Evolutionary conservation across 1,284 basidiomycete genomes (phyloP), one percentile per base, ranked within the genome.

Genomic region (Rhodotorula sp.): DNA sequence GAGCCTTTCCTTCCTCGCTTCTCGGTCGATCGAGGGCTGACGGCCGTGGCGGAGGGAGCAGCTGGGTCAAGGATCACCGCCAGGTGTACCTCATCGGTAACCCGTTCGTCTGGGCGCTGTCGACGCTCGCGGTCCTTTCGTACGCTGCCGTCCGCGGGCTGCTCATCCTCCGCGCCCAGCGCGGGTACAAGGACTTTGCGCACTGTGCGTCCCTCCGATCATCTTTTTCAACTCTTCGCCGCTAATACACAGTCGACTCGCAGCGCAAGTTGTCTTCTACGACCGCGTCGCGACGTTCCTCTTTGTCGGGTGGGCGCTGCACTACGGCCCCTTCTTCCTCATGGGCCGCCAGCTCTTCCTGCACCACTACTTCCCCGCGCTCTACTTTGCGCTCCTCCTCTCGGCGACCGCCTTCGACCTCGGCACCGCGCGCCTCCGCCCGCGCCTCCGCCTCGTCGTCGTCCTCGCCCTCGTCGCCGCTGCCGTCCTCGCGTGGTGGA

Each of bases 61-160:
- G 98, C 84, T 99, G 97, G 97, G 93, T 96, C 55, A 94, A 95
- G 82, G 91, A 98, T 73, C 90, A 98, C 81, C 87, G 88, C 50
- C 96, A 98, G 80, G 91, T 99, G 71, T 99, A 99, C 82, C 86
- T 99, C 56, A 86, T 97, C 44, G 96, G 96, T 13, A 99, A 98
- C 81, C 93, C 94, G 0, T 85, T 95, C 72, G 86, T 97, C 32
- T 98, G 96, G 95, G 97, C 90, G 86, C 82, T 89, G 34, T 90
- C 91, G 77, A 89, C 90, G 0, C 79, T 88, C 3, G 86, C 91
- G 1, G 87, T 98, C 10, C 77, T 86, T 3, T 80, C 85, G 1
- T 98, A 97, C 79, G 81, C 88, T 3, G 83, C 83, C 22, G 84
- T 90, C 3, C 88, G 94, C 9, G 90, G 86, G 0, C 81, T 97